Conservation (phyloP, 768 basidiomycete species). For the Boletus pseudopeckii region DNA sequence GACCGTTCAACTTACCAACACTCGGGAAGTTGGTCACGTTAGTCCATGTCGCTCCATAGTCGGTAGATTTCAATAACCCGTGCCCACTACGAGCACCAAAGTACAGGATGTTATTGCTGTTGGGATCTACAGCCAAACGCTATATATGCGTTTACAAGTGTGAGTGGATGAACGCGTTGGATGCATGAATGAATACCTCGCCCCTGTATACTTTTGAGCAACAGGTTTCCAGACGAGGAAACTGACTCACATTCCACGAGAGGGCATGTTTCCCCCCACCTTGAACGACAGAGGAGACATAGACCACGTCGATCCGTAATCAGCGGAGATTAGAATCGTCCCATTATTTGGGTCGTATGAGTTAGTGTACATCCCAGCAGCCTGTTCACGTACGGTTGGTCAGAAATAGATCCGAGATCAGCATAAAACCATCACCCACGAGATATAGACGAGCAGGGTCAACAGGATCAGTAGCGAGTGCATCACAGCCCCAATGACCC, state of each 20-base stretch:
- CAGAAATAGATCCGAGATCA: neutral
- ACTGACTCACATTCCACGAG: conserved; percentile 48
- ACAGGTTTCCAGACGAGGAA: neutral
- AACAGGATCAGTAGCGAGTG: conserved; percentile 61
- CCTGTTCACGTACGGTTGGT: neutral
- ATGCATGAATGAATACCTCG: conserved; percentile 1
- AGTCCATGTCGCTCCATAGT: too few relatives aligned
- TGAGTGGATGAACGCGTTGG: neutral
- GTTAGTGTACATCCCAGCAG: conserved; percentile 13
- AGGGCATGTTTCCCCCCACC: conserved; percentile 45
- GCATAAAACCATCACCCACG: neutral
- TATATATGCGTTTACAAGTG: conserved; percentile 16
- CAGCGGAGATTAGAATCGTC: conserved; percentile 58
- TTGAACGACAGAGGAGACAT: conserved; percentile 57
- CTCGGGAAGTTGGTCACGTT: too few relatives aligned
- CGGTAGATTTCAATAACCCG: too few relatives aligned
- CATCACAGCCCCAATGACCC: conserved; percentile 62
- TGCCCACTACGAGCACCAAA: conserved; percentile 44
- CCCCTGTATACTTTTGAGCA: conserved; percentile 3
- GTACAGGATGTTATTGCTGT: conserved; percentile 56
- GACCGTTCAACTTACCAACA: too few relatives aligned
- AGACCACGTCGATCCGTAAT: conserved; percentile 56
- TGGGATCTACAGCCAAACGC: conserved; percentile 62
- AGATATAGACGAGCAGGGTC: conserved; percentile 53
- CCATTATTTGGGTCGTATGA: conserved; percentile 10